phyloP scores from a whole-genome alignment of 1,139 yeast species.

The Suhomyces terraborum region DNA sequence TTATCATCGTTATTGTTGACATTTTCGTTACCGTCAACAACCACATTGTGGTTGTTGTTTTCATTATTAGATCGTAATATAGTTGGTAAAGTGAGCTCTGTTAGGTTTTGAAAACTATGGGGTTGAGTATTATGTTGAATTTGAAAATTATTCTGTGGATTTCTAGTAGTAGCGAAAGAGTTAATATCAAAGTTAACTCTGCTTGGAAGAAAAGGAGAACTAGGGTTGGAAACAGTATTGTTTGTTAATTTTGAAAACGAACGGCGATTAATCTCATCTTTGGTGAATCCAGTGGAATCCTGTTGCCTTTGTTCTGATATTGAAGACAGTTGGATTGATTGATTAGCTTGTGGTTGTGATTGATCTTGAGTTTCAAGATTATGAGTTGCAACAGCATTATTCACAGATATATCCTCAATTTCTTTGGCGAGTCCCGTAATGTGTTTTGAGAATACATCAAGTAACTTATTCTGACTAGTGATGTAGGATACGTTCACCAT shows the following conservation, averaged over 20 bases:
- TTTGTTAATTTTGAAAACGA: conserved; percentile 8
- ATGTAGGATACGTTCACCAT: conserved; percentile 5
- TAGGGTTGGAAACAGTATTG: conserved; percentile 15
- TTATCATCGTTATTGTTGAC: neutral
- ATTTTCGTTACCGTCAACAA: conserved; percentile 8
- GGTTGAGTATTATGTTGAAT: conserved; percentile 5
- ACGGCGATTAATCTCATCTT: conserved; percentile 12
- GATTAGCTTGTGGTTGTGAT: conserved; percentile 11
- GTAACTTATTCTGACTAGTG: conserved; percentile 14
- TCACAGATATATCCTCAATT: conserved; percentile 23
- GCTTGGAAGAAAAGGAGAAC: conserved; percentile 20
- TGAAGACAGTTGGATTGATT: conserved; percentile 3
- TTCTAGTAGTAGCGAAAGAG: conserved; percentile 9
- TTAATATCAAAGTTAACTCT: conserved; percentile 20
- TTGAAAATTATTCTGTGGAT: conserved; percentile 5
- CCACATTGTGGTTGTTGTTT: conserved; percentile 8
- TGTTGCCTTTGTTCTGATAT: conserved; percentile 1
- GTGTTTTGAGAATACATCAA: conserved; percentile 28
- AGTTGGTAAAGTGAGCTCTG: conserved; percentile 10
- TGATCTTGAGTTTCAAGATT: conserved; percentile 6
- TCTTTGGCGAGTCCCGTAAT: conserved; percentile 28
- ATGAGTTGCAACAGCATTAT: neutral
- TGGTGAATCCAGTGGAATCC: conserved; percentile 7
- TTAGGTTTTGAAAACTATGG: conserved; percentile 9
- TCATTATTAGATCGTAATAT: conserved; percentile 4